Evolutionary conservation across 2,329 filamentous ascomycete genomes (phyloP), one percentile per base, ranked within the genome.

Genomic region (Cordyceps cateniannulata): DNA sequence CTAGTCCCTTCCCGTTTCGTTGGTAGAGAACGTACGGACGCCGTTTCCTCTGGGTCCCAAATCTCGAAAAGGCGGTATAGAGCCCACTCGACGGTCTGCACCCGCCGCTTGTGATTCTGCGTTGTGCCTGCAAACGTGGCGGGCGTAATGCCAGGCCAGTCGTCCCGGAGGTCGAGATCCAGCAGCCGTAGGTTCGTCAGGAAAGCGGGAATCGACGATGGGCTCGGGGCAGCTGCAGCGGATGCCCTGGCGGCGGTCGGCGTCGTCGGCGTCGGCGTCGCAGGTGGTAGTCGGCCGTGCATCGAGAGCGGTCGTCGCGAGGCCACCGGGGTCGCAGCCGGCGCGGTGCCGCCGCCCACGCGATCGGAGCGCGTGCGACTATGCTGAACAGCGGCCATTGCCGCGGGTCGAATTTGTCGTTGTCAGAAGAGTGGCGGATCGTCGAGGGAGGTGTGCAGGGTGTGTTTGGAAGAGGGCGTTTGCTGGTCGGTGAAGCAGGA

Each of bases 1-100:
- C n/a, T n/a, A n/a, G n/a, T n/a, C n/a, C n/a, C n/a, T n/a, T n/a
- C n/a, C n/a, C n/a, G n/a, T n/a, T n/a, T n/a, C n/a, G n/a, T n/a
- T n/a, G n/a, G n/a, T n/a, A n/a, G n/a, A n/a, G 5, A 79, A 91
- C 90, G 77, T 88, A 88, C 90, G 76, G 88, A 87, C 64, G 84
- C 82, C 20, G 92, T 84, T 67, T 90, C 88, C 12, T 88, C 83
- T 0, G 85, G 83, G 69, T 97, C 90, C 88, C 91, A 97, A 3
- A 96, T 76, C 42, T 83, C 80, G 72, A 96, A 96, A 16, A 99
- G 81, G 56, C 90, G 87, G 73, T 89, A 96, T n/a, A 98, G 78
- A 0, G 88, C 85, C 91, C 93, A 98, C 77, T 99, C 95, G 42
- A 93, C 85, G 62, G 85, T 85, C 67, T 90, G 86, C 42, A 96